phyloP scores from a whole-genome alignment of 164 flowering plant species.

The Sextonia rubra region DNA sequence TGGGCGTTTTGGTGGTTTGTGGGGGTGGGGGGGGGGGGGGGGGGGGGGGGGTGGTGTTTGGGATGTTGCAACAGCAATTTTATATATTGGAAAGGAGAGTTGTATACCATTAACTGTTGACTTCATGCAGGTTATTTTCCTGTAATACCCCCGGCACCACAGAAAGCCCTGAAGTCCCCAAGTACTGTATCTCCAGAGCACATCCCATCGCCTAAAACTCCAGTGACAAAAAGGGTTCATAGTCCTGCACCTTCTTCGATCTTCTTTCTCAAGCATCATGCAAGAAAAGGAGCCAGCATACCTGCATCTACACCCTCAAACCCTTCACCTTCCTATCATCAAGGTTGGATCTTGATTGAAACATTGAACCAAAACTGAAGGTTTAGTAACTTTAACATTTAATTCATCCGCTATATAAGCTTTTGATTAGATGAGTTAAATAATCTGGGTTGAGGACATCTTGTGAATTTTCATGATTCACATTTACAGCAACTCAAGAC shows the following conservation, averaged over 20 bases:
- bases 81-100: background rate
- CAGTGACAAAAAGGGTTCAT: conserved; percentile 9
- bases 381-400: background rate
- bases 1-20: too few species aligned
- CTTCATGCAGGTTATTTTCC: conserved; percentile 24
- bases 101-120: background rate
- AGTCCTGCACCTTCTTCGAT: conserved; percentile 37
- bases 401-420: background rate
- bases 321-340: conserved; percentile 27
- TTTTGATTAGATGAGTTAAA: background rate
- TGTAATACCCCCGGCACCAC: conserved; percentile 32
- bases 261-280: conserved; percentile 29
- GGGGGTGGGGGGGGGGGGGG: too few species aligned
- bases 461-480: background rate
- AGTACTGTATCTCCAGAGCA: background rate
- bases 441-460: background rate
- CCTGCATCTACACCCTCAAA: conserved; percentile 30
- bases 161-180: conserved; percentile 14
- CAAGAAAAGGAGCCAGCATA: conserved; percentile 23
- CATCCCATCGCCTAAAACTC: background rate
- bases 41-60: too few species aligned
- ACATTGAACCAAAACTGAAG: background rate
- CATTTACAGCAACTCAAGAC: background rate
- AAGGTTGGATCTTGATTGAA: conserved; percentile 33
- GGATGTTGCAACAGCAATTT: too few species aligned